A percentile compares a stretch with the other conserved stretches of the same genome.
Conservation (phyloP, 352 stramenopile genomes). For the Phytophthora pistaciae region DNA sequence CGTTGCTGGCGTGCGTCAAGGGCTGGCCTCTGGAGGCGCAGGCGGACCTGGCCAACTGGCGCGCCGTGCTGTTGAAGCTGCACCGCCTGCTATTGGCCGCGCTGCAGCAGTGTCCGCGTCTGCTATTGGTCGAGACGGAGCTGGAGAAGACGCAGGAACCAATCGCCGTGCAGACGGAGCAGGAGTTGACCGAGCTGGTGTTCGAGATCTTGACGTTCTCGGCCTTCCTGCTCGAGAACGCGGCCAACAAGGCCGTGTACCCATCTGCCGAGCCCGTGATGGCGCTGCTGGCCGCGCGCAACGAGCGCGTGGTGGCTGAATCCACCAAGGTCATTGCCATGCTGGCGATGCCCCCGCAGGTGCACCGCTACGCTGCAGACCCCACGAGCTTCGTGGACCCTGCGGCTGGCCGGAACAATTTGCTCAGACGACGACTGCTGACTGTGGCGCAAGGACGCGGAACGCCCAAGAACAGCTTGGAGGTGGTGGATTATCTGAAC, state of each 20-base stretch:
- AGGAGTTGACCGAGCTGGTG: slow-evolving; percentile 60
- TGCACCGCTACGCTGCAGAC: slow-evolving; percentile 74
- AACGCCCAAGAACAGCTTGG: slow-evolving; percentile 55
- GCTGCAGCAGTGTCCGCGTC: slow-evolving; percentile 45
- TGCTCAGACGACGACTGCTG: slow-evolving; percentile 65
- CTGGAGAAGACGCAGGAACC: slow-evolving; percentile 24
- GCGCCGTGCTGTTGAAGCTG: slow-evolving; percentile 61
- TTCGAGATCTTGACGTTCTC: slow-evolving; percentile 81
- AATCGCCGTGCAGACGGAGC: slow-evolving; percentile 38
- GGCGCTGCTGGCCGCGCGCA: slow-evolving; percentile 67
- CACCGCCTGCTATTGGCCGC: slow-evolving; percentile 55
- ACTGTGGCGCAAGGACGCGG: slow-evolving; percentile 57
- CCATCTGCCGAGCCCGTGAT: slow-evolving; percentile 60
- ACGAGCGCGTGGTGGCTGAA: slow-evolving; percentile 75
- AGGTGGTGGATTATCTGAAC: slow-evolving; percentile 76
- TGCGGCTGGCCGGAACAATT: slow-evolving; percentile 44
- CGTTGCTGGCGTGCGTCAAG: slow-evolving; percentile 72
- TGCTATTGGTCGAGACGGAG: slow-evolving; percentile 50
- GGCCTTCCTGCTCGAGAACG: slow-evolving; percentile 82
- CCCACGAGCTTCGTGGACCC: slow-evolving; percentile 57
- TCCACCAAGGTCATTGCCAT: slow-evolving; percentile 80
- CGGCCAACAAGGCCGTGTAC: slow-evolving; percentile 82
- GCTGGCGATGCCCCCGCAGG: slow-evolving; percentile 70
- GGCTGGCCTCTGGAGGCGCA: slow-evolving; percentile 87
- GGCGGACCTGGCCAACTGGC: slow-evolving; percentile 81